phyloP scores from a whole-genome alignment of 2,329 filamentous ascomycete genomes.

The Plectosphaerella plurivora region DNA sequence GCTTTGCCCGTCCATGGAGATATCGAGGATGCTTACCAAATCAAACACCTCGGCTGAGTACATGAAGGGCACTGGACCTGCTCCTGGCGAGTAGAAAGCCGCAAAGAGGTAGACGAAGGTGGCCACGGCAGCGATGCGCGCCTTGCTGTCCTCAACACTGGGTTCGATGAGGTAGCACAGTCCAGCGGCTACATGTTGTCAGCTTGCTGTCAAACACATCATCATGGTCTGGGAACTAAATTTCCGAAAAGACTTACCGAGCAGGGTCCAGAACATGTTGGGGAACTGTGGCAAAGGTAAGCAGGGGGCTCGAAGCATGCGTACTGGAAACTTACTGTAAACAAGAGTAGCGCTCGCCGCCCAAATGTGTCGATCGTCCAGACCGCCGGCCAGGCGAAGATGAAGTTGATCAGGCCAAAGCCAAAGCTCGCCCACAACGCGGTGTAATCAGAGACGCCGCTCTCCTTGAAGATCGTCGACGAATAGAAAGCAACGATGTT shows the following conservation, averaged over 20 bases:
- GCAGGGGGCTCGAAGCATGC: slow-evolving; percentile 59
- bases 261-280: slow-evolving; percentile 59
- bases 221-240: background rate
- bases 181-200: slow-evolving; percentile 41
- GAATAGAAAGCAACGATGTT: slow-evolving; percentile 48
- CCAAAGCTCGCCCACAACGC: slow-evolving; percentile 52
- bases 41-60: slow-evolving; percentile 44
- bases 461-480: slow-evolving; percentile 39
- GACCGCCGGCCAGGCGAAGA: slow-evolving; percentile 63
- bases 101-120: slow-evolving; percentile 63
- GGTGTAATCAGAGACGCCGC: slow-evolving; percentile 32
- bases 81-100: slow-evolving; percentile 51
- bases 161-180: slow-evolving; percentile 30
- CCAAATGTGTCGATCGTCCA: slow-evolving; percentile 66
- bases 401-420: slow-evolving; percentile 51
- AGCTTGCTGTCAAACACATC: background rate
- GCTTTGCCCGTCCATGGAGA: background rate
- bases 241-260: slow-evolving; percentile 19
- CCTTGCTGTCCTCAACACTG: slow-evolving; percentile 17
- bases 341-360: slow-evolving; percentile 55
- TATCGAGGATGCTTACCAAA: background rate
- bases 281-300: slow-evolving; percentile 64
- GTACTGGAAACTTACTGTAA: slow-evolving; percentile 32
- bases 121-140: slow-evolving; percentile 49
- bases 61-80: slow-evolving; percentile 58